Base-by-base conservation (phyloP, 208 protist species). In the Trypanosoma lewisi region DNA sequence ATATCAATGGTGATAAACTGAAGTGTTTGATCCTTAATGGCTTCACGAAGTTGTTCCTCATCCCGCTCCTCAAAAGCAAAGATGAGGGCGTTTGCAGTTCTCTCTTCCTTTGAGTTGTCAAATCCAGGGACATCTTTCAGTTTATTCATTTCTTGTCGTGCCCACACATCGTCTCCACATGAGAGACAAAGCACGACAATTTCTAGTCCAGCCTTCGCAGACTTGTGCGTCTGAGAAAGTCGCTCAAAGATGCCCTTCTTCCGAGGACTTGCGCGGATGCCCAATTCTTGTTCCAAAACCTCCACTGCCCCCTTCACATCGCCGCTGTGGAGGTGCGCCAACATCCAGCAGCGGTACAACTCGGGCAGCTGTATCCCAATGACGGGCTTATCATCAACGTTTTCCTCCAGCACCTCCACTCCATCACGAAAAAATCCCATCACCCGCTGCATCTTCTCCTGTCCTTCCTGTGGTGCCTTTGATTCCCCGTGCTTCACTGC, bases 141-240 rank as follows among this genome's bases (percentile, higher is more conserved):
- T 8, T 63, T 55, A 34, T 67, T 54, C 70, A 92, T 71, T 60
- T 92, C 83, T 21, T 85, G 75, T 33, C 54, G 72, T n/a, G 88
- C 88, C 79, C 75, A 87, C 28, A 83, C 77, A 62, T 75, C 67
- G 28, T 77, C 79, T 19, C 78, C 75, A 34, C 28, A 42, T 2
- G 65, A 66, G 9, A 83, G 59, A 49, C 58, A 71, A 21, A 83
- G 51, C 1, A 83, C 62, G 49, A 92, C 65, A 25, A 95, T 75
- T 66, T 95, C 86, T 21, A 95, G 69, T 8, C 77, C 84, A 2
- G 70, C 67, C 70, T 93, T 93, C 23, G 89, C 86, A 31, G 78
- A 75, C 37, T 87, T 90, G 36, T 70, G 68, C 21, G 82, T 82
- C 62, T 91, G 87, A 17, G 82, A 74, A 37, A 95, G 75, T n/a